A percentile compares a stretch with the other conserved stretches of the same genome.
These are phyloP conservation scores for Lactarius deliciosus DNA, from an alignment of 768 basidiomycete genomes.

Conservation along the genomic window DNA sequence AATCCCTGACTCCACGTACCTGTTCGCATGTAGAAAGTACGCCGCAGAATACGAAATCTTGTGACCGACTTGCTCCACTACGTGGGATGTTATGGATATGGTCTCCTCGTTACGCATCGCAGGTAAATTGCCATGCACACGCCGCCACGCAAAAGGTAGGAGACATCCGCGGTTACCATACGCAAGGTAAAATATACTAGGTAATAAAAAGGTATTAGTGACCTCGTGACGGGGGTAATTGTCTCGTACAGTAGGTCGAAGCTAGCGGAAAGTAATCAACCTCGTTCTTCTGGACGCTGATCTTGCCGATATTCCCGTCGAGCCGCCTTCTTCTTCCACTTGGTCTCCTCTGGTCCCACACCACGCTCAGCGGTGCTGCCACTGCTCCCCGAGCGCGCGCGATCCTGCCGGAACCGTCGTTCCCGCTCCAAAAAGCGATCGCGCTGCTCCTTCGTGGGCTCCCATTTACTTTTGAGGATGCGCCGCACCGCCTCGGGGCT, in stretches of 20 bases:
- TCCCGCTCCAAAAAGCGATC: slow-evolving; percentile 36
- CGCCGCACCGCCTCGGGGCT: slow-evolving; percentile 52
- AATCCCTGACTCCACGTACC: background rate
- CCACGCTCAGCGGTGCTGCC: background rate
- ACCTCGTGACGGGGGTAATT: background rate
- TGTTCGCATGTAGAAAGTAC: background rate
- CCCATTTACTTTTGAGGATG: slow-evolving; percentile 48
- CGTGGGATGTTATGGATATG: background rate
- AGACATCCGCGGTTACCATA: background rate
- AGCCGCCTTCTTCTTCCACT: background rate
- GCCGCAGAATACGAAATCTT: background rate
- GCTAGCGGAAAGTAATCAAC: background rate
- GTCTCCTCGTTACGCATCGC: background rate
- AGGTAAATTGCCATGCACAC: background rate
- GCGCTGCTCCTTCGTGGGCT: slow-evolving; percentile 38
- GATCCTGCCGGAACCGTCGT: slow-evolving; percentile 30
- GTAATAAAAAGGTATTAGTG: background rate
- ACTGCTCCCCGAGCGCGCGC: slow-evolving; percentile 20
- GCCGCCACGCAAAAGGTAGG: background rate
- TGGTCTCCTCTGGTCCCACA: background rate
- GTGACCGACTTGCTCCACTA: background rate
- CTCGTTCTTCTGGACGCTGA: slow-evolving; percentile 4
- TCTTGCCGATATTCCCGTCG: background rate
- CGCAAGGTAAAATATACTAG: slow-evolving; percentile 4
- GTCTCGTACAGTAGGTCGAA: slow-evolving; percentile 2